phyloP scores from a whole-genome alignment of 2,329 filamentous ascomycete species.

The Fusarium begoniae region DNA sequence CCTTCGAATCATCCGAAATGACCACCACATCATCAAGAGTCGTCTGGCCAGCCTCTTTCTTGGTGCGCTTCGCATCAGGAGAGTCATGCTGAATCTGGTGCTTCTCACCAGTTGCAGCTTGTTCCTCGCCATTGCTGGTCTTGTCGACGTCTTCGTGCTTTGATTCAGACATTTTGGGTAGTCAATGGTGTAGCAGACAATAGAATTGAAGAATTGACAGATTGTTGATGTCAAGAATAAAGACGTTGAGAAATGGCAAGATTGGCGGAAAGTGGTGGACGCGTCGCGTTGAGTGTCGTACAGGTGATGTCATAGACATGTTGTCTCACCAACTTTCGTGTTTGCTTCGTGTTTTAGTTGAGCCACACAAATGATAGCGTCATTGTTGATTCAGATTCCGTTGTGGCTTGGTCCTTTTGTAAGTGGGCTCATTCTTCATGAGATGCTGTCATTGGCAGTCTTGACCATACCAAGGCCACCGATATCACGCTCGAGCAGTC shows the following conservation, averaged over 20 bases:
- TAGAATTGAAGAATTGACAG: not conserved
- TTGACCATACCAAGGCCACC: slow-evolving; percentile 43
- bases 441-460: slow-evolving; percentile 15
- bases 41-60: slow-evolving; percentile 34
- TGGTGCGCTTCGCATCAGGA: slow-evolving; percentile 42
- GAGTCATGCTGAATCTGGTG: slow-evolving; percentile 42
- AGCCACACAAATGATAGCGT: slow-evolving; percentile 7
- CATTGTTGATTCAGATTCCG: not conserved
- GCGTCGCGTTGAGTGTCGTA: slow-evolving; percentile 28
- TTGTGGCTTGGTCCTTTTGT: not conserved
- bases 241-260: not conserved
- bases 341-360: slow-evolving; percentile 14
- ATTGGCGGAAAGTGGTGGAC: not conserved
- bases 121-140: slow-evolving; percentile 16
- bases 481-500: slow-evolving; percentile 50
- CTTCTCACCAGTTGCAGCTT: slow-evolving; percentile 39
- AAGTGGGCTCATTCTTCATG: not conserved
- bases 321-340: slow-evolving; percentile 6
- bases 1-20: not conserved
- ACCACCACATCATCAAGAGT: slow-evolving; percentile 34
- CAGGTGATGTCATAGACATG: slow-evolving; percentile 41
- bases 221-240: not conserved
- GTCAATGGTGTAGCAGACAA: not conserved
- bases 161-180: slow-evolving; percentile 22
- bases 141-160: slow-evolving; percentile 1